Conservation (phyloP, 495 filamentous ascomycete genomes). For the Haplographium delicatum region DNA sequence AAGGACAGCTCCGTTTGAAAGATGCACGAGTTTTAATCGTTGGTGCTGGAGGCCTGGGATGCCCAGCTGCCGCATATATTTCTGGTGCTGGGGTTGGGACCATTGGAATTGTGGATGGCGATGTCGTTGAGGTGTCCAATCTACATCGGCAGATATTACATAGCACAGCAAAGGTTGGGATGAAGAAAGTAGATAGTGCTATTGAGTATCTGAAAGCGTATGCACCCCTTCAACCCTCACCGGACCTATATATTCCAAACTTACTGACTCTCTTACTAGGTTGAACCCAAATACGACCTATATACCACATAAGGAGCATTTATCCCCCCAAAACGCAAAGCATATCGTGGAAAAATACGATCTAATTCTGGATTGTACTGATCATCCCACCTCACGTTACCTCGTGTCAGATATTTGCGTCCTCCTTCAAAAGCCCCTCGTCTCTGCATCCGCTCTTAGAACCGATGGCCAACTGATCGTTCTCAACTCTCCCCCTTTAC, state of each 20-base stretch:
- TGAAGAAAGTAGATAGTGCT: conserved; percentile 76
- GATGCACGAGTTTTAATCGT: conserved; percentile 69
- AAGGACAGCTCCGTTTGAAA: conserved; percentile 76
- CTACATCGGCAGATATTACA: conserved; percentile 91
- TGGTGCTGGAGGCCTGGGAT: conserved; percentile 90
- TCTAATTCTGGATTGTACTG: conserved; percentile 88
- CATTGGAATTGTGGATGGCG: conserved; percentile 80
- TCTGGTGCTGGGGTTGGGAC: conserved; percentile 82
- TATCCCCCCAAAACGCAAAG: conserved; percentile 60
- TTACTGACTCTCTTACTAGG: conserved; percentile 2
- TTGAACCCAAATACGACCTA: conserved; percentile 66
- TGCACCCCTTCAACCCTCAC: conserved; percentile 20
- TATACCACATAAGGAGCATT: conserved; percentile 50
- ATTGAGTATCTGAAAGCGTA: conserved; percentile 60
- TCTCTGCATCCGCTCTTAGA: conserved; percentile 81
- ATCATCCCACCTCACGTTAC: conserved; percentile 86
- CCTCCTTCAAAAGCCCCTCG: conserved; percentile 68
- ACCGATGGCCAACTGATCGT: conserved; percentile 89
- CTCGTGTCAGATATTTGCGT: conserved; percentile 88
- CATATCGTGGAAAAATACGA: conserved; percentile 65
- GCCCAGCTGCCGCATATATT: conserved; percentile 84
- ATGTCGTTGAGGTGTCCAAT: conserved; percentile 84
- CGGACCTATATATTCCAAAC: not conserved
- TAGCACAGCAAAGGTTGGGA: conserved; percentile 61
- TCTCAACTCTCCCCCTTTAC: conserved; percentile 58